These are phyloP conservation scores for Spiraea crenata DNA, from an alignment of 331 rosid species.

Conservation along the genomic window DNA sequence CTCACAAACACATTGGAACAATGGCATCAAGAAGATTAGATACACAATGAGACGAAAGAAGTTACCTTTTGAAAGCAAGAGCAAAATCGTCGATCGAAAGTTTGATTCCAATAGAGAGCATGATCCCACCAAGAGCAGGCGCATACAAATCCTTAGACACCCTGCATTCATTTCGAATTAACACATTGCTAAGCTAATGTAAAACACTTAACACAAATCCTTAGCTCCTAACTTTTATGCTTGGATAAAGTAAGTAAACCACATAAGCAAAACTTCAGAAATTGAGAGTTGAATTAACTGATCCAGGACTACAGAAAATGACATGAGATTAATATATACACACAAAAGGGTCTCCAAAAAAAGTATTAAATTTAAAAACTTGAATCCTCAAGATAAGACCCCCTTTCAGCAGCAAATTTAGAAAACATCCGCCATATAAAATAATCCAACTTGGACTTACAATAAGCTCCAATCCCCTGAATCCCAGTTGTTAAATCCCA, in stretches of 20 bases:
- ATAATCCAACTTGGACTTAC: conserved; percentile 11
- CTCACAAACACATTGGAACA: conserved; percentile 14
- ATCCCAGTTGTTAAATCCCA: conserved; percentile 5
- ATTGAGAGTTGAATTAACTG: not conserved
- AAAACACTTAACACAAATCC: not conserved
- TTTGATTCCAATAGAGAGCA: conserved; percentile 89
- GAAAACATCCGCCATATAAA: not conserved
- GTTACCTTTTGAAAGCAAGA: conserved; percentile 77
- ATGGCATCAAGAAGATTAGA: conserved; percentile 19
- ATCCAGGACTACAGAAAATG: not conserved
- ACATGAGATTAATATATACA: not conserved
- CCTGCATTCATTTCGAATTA: conserved; percentile 53
- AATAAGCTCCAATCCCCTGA: not conserved
- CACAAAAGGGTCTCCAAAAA: not conserved
- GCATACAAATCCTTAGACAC: conserved; percentile 92
- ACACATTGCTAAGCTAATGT: conserved; percentile 7
- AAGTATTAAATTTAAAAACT: not conserved
- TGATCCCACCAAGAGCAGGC: conserved; percentile 99
- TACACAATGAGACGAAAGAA: conserved; percentile 10
- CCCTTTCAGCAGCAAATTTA: not conserved
- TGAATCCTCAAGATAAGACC: not conserved
- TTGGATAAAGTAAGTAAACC: not conserved
- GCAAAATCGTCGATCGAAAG: conserved; percentile 88
- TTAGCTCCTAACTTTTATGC: not conserved
- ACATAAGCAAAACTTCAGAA: not conserved